phyloP scores from a whole-genome alignment of 2,329 filamentous ascomycete genomes.

The Ilyonectria destructans region DNA sequence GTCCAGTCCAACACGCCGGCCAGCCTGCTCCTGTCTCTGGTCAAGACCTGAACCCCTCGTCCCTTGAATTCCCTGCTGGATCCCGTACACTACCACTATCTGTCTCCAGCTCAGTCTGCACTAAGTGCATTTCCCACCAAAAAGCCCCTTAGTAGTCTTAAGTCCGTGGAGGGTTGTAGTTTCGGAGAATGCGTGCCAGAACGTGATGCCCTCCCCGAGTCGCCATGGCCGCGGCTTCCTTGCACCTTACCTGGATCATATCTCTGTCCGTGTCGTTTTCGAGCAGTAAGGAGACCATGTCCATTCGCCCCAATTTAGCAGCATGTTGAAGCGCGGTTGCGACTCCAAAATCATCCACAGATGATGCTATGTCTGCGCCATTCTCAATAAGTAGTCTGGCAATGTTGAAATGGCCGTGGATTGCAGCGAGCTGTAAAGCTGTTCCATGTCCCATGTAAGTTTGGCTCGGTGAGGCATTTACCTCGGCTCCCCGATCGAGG shows the following conservation, averaged over 20 bases:
- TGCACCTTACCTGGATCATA: constrained; percentile 1
- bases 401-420: neutral
- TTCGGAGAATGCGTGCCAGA: neutral
- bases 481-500: neutral
- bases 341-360: too few species aligned
- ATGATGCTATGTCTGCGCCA: neutral
- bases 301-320: neutral
- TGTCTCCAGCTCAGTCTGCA: too few species aligned
- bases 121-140: too few species aligned
- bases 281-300: constrained; percentile 13
- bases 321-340: neutral
- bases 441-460: neutral
- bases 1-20: too few species aligned
- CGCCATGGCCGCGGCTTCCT: neutral
- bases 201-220: neutral
- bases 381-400: constrained; percentile 4
- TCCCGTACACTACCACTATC: too few species aligned
- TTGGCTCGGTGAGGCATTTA: neutral
- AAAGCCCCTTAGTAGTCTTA: neutral
- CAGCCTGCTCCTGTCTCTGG: too few species aligned
- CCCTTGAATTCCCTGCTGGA: too few species aligned
- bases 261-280: neutral
- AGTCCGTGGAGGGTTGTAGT: neutral
- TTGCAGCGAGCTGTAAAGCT: constrained; percentile 6
- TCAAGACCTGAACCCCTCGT: too few species aligned